phyloP scores from a whole-genome alignment of 108 stramenopile genomes.

The Nannochloropsis granulata region DNA sequence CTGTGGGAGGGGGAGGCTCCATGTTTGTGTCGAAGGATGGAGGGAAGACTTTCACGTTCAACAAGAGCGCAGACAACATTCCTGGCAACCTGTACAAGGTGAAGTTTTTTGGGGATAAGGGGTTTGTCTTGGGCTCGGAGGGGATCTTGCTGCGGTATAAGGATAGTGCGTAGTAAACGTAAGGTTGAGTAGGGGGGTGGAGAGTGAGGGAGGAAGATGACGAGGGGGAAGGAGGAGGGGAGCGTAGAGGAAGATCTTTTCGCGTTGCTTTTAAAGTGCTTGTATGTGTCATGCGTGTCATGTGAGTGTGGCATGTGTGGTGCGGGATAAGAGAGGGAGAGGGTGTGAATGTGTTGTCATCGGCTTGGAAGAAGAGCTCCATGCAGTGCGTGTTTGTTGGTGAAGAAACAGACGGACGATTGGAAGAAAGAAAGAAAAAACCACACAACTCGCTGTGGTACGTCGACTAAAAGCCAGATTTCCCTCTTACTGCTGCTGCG shows the following conservation, averaged over 20 bases:
- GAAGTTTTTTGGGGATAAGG: constrained; percentile 85
- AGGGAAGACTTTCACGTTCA: constrained; percentile 76
- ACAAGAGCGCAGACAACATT: constrained; percentile 74
- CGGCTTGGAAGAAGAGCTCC: too few relatives aligned
- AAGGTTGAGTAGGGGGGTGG: neutral
- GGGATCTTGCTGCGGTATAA: constrained; percentile 69
- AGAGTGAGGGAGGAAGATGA: neutral
- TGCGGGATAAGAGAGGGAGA: neutral
- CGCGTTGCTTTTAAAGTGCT: neutral
- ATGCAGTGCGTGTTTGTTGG: too few relatives aligned
- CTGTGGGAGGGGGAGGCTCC: constrained; percentile 83
- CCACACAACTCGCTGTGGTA: too few relatives aligned
- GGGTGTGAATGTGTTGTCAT: neutral
- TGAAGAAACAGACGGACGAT: too few relatives aligned
- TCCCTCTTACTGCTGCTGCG: too few relatives aligned
- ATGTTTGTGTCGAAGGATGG: constrained; percentile 79
- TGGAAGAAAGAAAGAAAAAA: too few relatives aligned
- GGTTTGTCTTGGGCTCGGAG: constrained; percentile 81
- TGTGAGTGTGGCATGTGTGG: neutral
- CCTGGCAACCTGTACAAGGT: constrained; percentile 90
- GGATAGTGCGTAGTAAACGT: constrained; percentile 7
- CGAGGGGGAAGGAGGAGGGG: neutral
- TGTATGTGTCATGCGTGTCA: neutral
- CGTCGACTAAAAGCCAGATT: too few relatives aligned
- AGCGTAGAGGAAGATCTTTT: neutral